A percentile compares a stretch with the other conserved stretches of the same genome.
These are phyloP conservation scores for Nepenthes alata DNA, from an alignment of 179 eudicot species.

Conservation along the genomic window DNA sequence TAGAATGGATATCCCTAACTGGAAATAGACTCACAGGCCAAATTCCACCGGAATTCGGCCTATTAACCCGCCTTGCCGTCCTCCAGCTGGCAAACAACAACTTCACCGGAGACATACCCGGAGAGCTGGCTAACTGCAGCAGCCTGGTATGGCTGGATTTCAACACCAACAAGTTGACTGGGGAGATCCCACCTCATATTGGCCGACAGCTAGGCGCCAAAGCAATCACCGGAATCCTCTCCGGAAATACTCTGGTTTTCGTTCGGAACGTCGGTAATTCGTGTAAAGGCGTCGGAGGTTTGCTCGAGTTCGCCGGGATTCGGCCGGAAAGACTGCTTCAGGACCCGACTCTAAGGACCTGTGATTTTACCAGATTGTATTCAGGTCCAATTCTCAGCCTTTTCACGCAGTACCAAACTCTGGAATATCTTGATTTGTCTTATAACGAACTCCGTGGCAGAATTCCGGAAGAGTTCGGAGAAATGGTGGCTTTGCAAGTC, in stretches of 20 bases:
- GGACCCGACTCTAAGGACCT: conserved; percentile 62
- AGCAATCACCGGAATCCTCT: conserved; percentile 66
- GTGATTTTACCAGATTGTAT: conserved; percentile 78
- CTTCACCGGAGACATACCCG: conserved; percentile 61
- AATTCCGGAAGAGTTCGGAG: conserved; percentile 85
- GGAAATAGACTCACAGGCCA: conserved; percentile 59
- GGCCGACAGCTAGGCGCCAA: conserved; percentile 76
- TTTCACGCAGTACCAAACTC: conserved; percentile 80
- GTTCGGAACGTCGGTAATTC: conserved; percentile 90
- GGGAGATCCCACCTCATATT: conserved; percentile 75
- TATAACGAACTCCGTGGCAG: conserved; percentile 76
- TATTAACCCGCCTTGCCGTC: conserved; percentile 57
- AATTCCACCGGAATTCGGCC: conserved; percentile 62
- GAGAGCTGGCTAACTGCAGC: conserved; percentile 50
- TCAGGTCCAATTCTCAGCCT: conserved; percentile 76
- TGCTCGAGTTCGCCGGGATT: conserved; percentile 85
- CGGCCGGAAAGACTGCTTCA: conserved; percentile 73
- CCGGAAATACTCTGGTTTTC: conserved; percentile 74
- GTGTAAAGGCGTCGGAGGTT: conserved; percentile 93
- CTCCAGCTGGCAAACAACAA: conserved; percentile 75
- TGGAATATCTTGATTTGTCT: conserved; percentile 91
- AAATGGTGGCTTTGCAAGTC: conserved; percentile 91
- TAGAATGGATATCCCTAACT: conserved; percentile 87
- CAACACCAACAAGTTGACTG: conserved; percentile 65
- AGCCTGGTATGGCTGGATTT: conserved; percentile 91